Evolutionary conservation across 768 basidiomycete genomes (phyloP).

Genomic region (Tephrocybe rancida): DNA sequence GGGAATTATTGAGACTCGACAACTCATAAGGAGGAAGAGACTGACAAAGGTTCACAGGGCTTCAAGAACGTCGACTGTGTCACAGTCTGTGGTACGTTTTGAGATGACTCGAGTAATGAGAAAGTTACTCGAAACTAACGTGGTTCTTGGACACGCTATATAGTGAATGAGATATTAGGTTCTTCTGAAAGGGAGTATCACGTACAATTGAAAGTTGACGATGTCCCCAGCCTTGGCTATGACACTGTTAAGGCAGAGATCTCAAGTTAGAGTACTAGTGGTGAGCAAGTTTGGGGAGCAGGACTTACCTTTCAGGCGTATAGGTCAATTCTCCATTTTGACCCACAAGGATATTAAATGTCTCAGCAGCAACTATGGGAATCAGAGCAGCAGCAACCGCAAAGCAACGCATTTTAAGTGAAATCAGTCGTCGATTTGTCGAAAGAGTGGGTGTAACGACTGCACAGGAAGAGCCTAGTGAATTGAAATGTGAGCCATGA

Average conservation of each 20-base stretch:
- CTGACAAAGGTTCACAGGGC: constrained; percentile 35
- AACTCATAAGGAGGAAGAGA: neutral
- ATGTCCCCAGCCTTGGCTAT: constrained; percentile 37
- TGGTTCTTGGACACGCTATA: constrained; percentile 39
- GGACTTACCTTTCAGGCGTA: constrained; percentile 22
- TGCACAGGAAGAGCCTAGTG: constrained; percentile 22
- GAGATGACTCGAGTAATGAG: neutral
- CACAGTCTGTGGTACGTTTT: constrained; percentile 28
- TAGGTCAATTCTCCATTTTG: constrained; percentile 25
- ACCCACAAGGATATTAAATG: constrained; percentile 35
- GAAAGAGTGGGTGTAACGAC: constrained; percentile 17
- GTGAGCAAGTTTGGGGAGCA: neutral
- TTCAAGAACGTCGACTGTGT: constrained; percentile 42
- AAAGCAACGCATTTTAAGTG: constrained; percentile 15
- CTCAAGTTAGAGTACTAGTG: neutral
- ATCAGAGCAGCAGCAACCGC: constrained; percentile 25
- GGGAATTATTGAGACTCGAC: neutral
- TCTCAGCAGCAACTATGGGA: constrained; percentile 29
- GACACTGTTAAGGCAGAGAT: constrained; percentile 24
- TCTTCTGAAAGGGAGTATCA: neutral
- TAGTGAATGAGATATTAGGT: neutral
- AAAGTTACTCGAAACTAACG: constrained; percentile 23
- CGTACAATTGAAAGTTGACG: constrained; percentile 49
- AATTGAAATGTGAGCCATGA: constrained; percentile 4
- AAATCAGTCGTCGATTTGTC: constrained; percentile 12